Evolutionary conservation across 1,139 yeast species (phyloP).

Genomic region (Kurtzmaniella quercitrusa): DNA sequence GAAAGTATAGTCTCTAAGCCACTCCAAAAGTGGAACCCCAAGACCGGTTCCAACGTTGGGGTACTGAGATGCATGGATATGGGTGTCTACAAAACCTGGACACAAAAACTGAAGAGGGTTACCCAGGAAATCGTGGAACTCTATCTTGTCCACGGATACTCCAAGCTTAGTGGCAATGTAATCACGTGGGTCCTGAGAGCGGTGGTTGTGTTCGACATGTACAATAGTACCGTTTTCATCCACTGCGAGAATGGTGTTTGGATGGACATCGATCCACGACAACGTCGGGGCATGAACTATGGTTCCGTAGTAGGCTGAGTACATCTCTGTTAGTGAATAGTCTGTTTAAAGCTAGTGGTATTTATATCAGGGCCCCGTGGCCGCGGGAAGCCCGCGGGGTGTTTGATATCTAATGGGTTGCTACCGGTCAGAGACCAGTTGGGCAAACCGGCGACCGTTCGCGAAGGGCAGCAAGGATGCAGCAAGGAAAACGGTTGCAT

Average conservation of each 20-base stretch:
- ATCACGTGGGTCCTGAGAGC: neutral
- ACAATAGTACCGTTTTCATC: slow-evolving; percentile 27
- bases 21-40: slow-evolving; percentile 76
- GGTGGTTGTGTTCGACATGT: slow-evolving; percentile 18
- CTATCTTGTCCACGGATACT: slow-evolving; percentile 11
- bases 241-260: slow-evolving; percentile 33
- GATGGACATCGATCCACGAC: slow-evolving; percentile 22
- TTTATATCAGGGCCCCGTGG: neutral
- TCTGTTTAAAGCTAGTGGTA: neutral
- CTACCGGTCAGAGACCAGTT: neutral
- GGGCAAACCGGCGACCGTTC: neutral
- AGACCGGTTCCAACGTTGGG: slow-evolving; percentile 94
- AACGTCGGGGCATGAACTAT: slow-evolving; percentile 33
- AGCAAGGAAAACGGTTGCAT: neutral
- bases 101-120: slow-evolving; percentile 53
- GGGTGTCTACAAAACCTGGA: slow-evolving; percentile 95
- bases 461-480: neutral
- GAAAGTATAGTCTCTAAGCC: slow-evolving; percentile 85
- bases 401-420: neutral
- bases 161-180: neutral
- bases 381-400: slow-evolving; percentile 1
- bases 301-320: slow-evolving; percentile 23
- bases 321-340: neutral
- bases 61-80: slow-evolving; percentile 93
- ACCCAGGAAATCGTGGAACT: slow-evolving; percentile 25